Base-by-base conservation (phyloP, 805 yeast genomes). In the Wickerhamomyces canadensis region DNA sequence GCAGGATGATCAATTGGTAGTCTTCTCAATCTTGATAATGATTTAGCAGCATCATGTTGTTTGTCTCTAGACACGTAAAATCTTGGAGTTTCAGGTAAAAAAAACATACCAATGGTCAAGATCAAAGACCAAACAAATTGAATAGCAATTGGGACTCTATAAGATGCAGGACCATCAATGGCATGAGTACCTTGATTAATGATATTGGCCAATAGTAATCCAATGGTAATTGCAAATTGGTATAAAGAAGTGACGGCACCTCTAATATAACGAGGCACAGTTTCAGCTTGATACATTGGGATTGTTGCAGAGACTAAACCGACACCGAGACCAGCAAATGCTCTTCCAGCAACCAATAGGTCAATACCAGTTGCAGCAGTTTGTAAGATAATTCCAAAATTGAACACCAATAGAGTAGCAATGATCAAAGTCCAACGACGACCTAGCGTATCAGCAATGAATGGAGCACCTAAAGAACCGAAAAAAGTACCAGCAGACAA, bases 11-110 rank as follows among this genome's bases (percentile, higher is more conserved):
- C 68, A 15, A 47, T 43, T 16, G 74, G 71, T 31, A 68, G 55
- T 47, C 76, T 69, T 57, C 83, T 66, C 32, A 83, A 62, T 47
- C 67, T 70, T 12, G 79, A 55, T 44, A 84, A 64, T 19, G 80
- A 70, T 19, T 62, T 52, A 23, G 74, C 63, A 3, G 89, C 91
- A 31, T 70, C 66, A n/a, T 72, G 78, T 38, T 71, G 52, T 18
- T 70, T 60, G 44, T 74, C 75, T 45, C 74, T 74, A 34, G 73
- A 74, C 22, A 85, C 79, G 43, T 61, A 73, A 61, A 62, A 85
- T 51, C 95, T 70, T 27, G 95, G 94, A 30, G 84, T 70, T 52
- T 84, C 95, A 19, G 94, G 89, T 29, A 84, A 64, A 45, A 78
- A 67, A 42, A 76, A 55, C 68, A 84, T 70, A 33, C 93, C 93